Base-by-base conservation (phyloP, 1,139 yeast species). In the Magnusiomyces sp. region DNA sequence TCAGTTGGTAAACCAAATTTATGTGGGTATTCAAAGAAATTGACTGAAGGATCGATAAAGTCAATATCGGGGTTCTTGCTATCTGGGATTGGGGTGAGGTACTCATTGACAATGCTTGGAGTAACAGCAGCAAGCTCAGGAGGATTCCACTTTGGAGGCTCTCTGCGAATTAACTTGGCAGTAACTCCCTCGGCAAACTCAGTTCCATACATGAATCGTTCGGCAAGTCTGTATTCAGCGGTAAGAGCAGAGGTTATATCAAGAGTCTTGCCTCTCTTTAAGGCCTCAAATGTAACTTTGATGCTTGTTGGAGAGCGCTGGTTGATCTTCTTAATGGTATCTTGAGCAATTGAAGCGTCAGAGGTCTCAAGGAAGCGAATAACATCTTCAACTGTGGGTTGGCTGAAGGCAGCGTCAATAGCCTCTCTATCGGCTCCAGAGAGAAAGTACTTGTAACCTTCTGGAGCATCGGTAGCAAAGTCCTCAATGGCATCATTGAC, bases 1-100 rank as follows among this genome's bases (percentile, higher is more conserved):
- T 82, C 85, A 13, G 77, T 71, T 48, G 97, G 97, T 57, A 92
- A 74, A 36, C 95, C 95, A 74, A 79, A 84, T 61, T 77, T 74
- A 68, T 76, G 79, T 34, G 95, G 95, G 64, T 90, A 85, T 48
- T 75, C 66, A 43, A 67, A 67, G 69, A 75, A 87, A 58, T 82
- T 77, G 49, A 74, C 68, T 46, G 77, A 74, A 55, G 74, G 54
- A 37, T 54, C 72, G 62, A 67, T 71, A 58, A 71, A 65, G 54
- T 75, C 67, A 59, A 79, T 54, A 33, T 56, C 59, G 17, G 59
- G 54, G 31, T 61, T 50, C 2, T 50, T 48, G 13, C 67, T 49
- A 43, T 57, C 63, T n/a, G 57, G 41, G 23, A 54, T 58, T 13
- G 58, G 56, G 31, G 55, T 52, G n/a, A 36, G 11, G 40, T 38